Evolutionary conservation across 768 basidiomycete species (phyloP), one percentile per base, ranked within the genome.

Genomic region (Strobilomyces dryophilus): DNA sequence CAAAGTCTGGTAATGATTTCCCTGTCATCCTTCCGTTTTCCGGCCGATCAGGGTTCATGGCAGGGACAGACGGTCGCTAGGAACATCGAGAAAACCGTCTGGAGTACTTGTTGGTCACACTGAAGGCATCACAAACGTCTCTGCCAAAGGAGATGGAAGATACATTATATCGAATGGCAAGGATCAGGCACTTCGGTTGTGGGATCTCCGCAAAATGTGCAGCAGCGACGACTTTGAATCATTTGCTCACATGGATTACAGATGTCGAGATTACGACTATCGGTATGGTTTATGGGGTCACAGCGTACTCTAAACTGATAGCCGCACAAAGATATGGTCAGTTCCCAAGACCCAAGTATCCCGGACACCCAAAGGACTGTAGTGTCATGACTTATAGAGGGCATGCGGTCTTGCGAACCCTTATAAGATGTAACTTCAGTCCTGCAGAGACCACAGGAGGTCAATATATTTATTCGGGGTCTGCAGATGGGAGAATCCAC

Each of bases 361-460:
- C 68, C 14, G 83, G 84, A 11, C 95, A 95, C 70, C 95, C 93
- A 7, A 73, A 79, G 52, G 94, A 98, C 63, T 93, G 92, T 66
- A 94, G 91, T 60, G 86, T 98, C 32, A 95, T 95, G 95, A 88
- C 90, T 2, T 99, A 92, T 68, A 80, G 91, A 40, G 97, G 97
- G 2, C 97, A 98, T 65, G 76, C 83, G 11, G 92, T 98, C 21
- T 71, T 95, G 40, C 80, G 87, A 40, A 99, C 97, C 0, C 81
- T 99, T 51, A 97, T 99, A 60, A 80, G 97, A 51, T 98, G 95
- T 66, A 88, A 98, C 72, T 99, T 98, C 73, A 95, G 92, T 60
- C 97, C 97, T 20, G 76, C 77, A 5, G 89, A 93, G 67, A 93
- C 92, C 5, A 99, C 97, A 8, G 93, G 94, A 9, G 79, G 82